Conservation (phyloP, 2,329 filamentous ascomycete species). For the Geosmithia flava region DNA sequence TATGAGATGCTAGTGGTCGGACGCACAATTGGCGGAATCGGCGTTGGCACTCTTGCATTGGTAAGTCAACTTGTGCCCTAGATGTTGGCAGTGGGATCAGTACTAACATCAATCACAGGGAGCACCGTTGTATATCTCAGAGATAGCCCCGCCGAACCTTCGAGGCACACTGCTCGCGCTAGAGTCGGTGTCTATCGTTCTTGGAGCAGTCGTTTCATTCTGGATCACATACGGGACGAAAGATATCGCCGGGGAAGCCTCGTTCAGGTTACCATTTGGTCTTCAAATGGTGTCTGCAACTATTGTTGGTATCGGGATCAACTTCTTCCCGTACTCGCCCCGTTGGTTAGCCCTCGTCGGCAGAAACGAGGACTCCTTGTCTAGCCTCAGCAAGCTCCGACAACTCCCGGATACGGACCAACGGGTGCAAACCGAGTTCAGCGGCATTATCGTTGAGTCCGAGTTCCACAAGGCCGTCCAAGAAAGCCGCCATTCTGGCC, state of each 20-base stretch:
- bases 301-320: slow-evolving; percentile 21
- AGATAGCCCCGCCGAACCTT: slow-evolving; percentile 21
- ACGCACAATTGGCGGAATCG: slow-evolving; percentile 15
- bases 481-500: too few relatives aligned
- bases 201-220: slow-evolving; percentile 37
- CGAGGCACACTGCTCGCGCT: slow-evolving; percentile 30
- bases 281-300: slow-evolving; percentile 19
- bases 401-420: slow-evolving; percentile 28
- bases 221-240: slow-evolving; percentile 41
- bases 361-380: slow-evolving; percentile 25
- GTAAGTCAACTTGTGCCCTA: too few relatives aligned
- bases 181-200: slow-evolving; percentile 36
- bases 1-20: slow-evolving; percentile 15
- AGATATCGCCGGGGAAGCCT: slow-evolving; percentile 23
- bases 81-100: too few relatives aligned
- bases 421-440: too few relatives aligned
- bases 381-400: slow-evolving; percentile 26
- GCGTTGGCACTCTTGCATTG: slow-evolving; percentile 15
- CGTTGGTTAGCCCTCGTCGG: slow-evolving; percentile 27
- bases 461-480: too few relatives aligned
- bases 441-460: too few relatives aligned
- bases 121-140: slow-evolving; percentile 16
- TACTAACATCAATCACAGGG: slow-evolving; percentile 1
- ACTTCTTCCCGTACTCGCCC: slow-evolving; percentile 31
- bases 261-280: slow-evolving; percentile 32